Evolutionary conservation across 176 grass and related monocot species (phyloP).

Genomic region (Alloteropsis semialata): DNA sequence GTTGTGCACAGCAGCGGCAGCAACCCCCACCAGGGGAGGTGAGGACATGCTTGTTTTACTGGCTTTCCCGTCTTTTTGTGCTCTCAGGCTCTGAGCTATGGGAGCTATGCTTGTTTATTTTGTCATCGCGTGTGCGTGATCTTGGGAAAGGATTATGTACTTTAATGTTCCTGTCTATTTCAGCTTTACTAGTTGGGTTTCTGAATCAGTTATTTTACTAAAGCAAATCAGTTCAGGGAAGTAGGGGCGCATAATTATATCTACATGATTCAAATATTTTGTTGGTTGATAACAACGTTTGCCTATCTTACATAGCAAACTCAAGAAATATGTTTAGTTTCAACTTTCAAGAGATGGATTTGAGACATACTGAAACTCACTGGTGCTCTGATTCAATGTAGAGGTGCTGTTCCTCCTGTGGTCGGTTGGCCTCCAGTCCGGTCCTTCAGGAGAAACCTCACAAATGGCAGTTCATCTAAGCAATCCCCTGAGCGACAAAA

Average conservation of each 20-base stretch:
- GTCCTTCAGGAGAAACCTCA: conserved; percentile 80
- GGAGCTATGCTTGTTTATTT: conserved; percentile 12
- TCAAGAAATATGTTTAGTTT: not conserved
- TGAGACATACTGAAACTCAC: not conserved
- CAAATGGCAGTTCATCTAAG: conserved; percentile 57
- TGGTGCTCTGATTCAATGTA: conserved; percentile 30
- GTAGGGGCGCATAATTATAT: not conserved
- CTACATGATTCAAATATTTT: not conserved
- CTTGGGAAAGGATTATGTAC: conserved; percentile 2
- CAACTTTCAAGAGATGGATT: not conserved
- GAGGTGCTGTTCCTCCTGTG: conserved; percentile 52
- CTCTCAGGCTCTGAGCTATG: not conserved
- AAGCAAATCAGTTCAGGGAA: not conserved
- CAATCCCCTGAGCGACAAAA: conserved; percentile 52
- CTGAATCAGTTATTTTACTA: conserved; percentile 1
- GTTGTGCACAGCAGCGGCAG: conserved; percentile 30
- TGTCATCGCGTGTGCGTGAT: conserved; percentile 30
- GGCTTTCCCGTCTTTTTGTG: conserved; percentile 20
- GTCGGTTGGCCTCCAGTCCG: conserved; percentile 96
- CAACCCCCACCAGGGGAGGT: conserved; percentile 40
- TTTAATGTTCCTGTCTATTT: not conserved
- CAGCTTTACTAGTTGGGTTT: conserved; percentile 2
- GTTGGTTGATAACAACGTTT: not conserved
- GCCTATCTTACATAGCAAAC: too few species aligned
- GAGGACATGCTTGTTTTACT: conserved; percentile 17